phyloP scores from a whole-genome alignment of 108 stramenopile species.

The Pseudonitzschia pungens region DNA sequence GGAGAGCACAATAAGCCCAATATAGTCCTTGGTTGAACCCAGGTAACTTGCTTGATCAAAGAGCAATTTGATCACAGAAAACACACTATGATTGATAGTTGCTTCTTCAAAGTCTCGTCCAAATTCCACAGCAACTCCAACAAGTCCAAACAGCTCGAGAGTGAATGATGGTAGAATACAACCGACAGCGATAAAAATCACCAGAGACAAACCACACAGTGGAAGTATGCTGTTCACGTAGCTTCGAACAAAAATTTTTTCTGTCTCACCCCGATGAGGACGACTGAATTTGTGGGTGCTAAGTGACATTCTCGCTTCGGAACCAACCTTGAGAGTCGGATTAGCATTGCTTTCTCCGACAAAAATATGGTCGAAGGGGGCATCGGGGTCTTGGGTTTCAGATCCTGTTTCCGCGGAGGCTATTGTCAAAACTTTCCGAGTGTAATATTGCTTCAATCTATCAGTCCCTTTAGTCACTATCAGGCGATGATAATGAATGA shows the following conservation, averaged over 20 bases:
- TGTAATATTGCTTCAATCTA: slow-evolving; percentile 3
- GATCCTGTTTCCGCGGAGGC: not conserved
- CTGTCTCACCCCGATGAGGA: slow-evolving; percentile 42
- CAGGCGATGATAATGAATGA: slow-evolving; percentile 79
- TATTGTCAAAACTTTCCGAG: not conserved
- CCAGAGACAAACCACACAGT: slow-evolving; percentile 22
- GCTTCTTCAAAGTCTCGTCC: slow-evolving; percentile 70
- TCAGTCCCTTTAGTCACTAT: slow-evolving; percentile 39
- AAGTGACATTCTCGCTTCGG: slow-evolving; percentile 9
- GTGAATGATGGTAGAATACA: slow-evolving; percentile 57
- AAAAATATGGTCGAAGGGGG: not conserved
- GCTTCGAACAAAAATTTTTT: slow-evolving; percentile 34
- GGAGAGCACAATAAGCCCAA: slow-evolving; percentile 70
- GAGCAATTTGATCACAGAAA: slow-evolving; percentile 54
- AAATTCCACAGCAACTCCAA: slow-evolving; percentile 74
- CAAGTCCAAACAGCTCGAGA: slow-evolving; percentile 65
- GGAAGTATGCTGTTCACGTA: slow-evolving; percentile 45
- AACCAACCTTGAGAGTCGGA: not conserved
- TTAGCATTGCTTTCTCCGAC: not conserved
- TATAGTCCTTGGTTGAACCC: slow-evolving; percentile 40
- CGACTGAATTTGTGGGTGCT: slow-evolving; percentile 34
- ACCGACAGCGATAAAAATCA: slow-evolving; percentile 55
- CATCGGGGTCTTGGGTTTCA: not conserved
- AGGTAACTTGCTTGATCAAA: slow-evolving; percentile 73
- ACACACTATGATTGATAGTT: slow-evolving; percentile 51